These are phyloP conservation scores for Fusarium nygamai DNA, from an alignment of 2,329 filamentous ascomycete genomes.

Conservation along the genomic window DNA sequence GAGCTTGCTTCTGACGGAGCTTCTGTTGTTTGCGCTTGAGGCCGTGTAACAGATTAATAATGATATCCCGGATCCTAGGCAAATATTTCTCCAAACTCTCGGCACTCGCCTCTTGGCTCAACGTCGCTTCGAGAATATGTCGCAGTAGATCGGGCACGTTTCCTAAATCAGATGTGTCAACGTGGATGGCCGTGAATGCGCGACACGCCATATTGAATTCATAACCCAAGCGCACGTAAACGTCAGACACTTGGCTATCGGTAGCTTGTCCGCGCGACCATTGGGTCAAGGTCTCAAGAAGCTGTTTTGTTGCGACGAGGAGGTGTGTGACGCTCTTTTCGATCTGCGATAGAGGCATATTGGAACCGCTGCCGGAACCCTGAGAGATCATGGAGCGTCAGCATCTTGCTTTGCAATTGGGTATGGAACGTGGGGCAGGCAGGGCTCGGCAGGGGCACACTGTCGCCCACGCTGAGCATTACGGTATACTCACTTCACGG, in stretches of 20 bases:
- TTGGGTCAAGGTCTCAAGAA: constrained; percentile 95
- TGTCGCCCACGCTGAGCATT: background rate
- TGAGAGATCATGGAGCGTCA: constrained; percentile 42
- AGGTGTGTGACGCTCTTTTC: constrained; percentile 99
- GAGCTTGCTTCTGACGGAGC: constrained; percentile 71
- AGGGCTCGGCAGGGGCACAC: constrained; percentile 35
- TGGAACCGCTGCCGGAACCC: constrained; percentile 69
- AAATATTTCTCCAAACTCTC: constrained; percentile 94
- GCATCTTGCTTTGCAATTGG: constrained; percentile 32
- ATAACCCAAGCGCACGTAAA: constrained; percentile 96
- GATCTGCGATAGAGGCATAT: constrained; percentile 88
- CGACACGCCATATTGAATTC: constrained; percentile 99
- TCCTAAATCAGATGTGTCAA: constrained; percentile 92
- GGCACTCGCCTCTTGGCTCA: constrained; percentile 95
- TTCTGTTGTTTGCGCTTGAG: constrained; percentile 97
- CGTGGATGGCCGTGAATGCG: constrained; percentile 95
- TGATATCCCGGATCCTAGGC: constrained; percentile 95
- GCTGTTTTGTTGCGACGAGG: constrained; percentile 95
- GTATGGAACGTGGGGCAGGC: constrained; percentile 32
- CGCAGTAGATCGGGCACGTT: constrained; percentile 93
- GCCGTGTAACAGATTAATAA: constrained; percentile 95
- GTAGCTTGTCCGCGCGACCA: constrained; percentile 95
- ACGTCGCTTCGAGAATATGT: constrained; percentile 90
- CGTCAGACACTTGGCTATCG: constrained; percentile 95
- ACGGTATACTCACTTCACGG: constrained; percentile 46